Conservation (phyloP, 768 basidiomycete genomes). For the Leucocoprinus birnbaumii region DNA sequence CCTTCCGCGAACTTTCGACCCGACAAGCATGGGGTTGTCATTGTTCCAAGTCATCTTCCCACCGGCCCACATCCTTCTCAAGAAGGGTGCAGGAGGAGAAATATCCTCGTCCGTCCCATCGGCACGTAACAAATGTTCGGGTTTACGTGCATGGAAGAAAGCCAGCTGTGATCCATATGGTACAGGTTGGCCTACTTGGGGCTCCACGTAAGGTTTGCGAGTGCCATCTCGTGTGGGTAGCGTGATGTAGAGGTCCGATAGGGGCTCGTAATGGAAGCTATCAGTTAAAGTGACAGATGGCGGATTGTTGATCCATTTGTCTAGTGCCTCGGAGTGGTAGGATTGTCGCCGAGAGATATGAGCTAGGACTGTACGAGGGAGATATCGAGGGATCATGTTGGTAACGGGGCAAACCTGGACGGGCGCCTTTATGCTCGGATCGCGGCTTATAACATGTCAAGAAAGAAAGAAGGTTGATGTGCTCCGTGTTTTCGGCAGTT, state of each 20-base stretch:
- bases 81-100: constrained; percentile 71
- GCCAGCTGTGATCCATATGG: constrained; percentile 67
- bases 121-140: constrained; percentile 51
- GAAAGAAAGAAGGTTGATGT: no score
- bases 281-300: constrained; percentile 46
- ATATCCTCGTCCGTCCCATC: constrained; percentile 76
- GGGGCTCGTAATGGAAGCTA: constrained; percentile 49
- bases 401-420: not conserved
- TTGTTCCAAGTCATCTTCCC: constrained; percentile 65
- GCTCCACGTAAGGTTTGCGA: constrained; percentile 36
- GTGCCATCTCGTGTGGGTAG: constrained; percentile 72
- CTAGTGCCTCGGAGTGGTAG: constrained; percentile 23
- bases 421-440: not conserved
- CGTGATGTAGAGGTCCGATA: constrained; percentile 64
- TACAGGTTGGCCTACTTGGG: constrained; percentile 38
- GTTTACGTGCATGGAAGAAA: constrained; percentile 68
- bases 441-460: not conserved
- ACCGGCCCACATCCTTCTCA: constrained; percentile 80
- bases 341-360: not conserved
- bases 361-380: not conserved
- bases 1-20: constrained; percentile 45
- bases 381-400: not conserved
- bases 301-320: constrained; percentile 52
- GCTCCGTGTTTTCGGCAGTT: not conserved
- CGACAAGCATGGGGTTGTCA: constrained; percentile 45